Base-by-base conservation (phyloP, 306 rosid species). In the Begonia fuchsioides region DNA sequence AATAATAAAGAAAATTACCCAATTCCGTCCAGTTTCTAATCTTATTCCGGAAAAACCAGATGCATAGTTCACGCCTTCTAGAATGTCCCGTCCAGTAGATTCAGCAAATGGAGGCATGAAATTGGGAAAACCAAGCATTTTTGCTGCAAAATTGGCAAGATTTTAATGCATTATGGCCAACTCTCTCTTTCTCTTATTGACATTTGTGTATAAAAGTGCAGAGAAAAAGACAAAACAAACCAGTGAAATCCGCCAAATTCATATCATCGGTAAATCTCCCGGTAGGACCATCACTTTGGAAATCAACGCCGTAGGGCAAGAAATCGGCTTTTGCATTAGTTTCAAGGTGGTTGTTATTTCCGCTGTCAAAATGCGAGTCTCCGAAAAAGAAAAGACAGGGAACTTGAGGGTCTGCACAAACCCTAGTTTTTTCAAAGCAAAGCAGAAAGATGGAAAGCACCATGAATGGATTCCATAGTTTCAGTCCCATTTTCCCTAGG, bases 231-330 rank as follows among this genome's bases (percentile, higher is more conserved):
- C 12, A 16, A 32, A 3, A 15, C 55, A 43, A 20, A 70, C 80
- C 58, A 13, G 71, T 44, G 39, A 68, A 17, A 13, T 81, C 93
- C n/a, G 54, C 51, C 0, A 32, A 0, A 17, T 63, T 81, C 12
- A 11, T 44, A 2, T 71, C 84, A 39, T 81, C 81, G 55, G 65
- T 19, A 19, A 62, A 78, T 43, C 93, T 76, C 58, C 96, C 83
- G 0, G 75, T 69, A 12, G 93, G 61, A 13, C 66, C 64, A 1
- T 0, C 5, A 6, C 1, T 11, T 0, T 75, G 56, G 32, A 64
- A 63, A 64, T 78, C 95, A 39, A 78, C 59, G 15, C 87, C 85
- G 14, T 81, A 76, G 0, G 95, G 93, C 1, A 1, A 0, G 59
- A 61, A 78, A 60, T 81, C 63, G 3, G 45, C 35, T 56, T 15